Percentiles rank a stretch among this genome's conserved stretches.
Conservation (phyloP, 495 filamentous ascomycete genomes). For the Neurospora sp. region DNA sequence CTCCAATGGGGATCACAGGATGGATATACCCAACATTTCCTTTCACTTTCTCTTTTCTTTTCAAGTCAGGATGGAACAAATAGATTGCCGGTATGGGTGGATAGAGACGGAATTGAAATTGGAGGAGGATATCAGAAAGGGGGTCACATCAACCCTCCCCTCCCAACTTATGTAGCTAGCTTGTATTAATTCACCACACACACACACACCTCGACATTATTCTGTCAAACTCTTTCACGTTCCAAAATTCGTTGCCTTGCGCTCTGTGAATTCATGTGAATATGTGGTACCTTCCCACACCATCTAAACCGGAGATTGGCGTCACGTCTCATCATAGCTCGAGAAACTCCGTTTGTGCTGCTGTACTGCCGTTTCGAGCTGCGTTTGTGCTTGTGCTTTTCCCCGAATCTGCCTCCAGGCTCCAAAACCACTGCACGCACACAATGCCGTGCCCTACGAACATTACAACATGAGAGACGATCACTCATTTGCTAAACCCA, state of each 20-base stretch:
- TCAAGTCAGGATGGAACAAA: not conserved
- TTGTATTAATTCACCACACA: not conserved
- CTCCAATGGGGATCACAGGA: conserved; percentile 18
- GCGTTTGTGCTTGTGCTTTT: no score
- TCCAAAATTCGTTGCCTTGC: not conserved
- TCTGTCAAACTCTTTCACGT: not conserved
- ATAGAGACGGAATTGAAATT: not conserved
- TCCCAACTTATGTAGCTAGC: not conserved
- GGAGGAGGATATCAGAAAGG: not conserved
- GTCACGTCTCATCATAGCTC: not conserved
- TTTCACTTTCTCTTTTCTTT: conserved; percentile 7
- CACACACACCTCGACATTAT: not conserved
- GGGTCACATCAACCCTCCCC: not conserved
- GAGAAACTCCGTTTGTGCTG: not conserved
- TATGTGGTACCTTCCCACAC: no score
- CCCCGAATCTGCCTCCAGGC: no score
- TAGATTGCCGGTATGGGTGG: not conserved
- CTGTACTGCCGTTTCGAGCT: not conserved
- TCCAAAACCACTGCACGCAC: not conserved
- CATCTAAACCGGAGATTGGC: not conserved
- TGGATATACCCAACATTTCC: conserved; percentile 26
- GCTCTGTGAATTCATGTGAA: not conserved
- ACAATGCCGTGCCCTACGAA: not conserved
- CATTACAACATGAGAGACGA: not conserved
- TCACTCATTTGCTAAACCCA: not conserved